Evolutionary conservation across 768 basidiomycete species (phyloP).

Genomic region (Boletus subcaerulescens): DNA sequence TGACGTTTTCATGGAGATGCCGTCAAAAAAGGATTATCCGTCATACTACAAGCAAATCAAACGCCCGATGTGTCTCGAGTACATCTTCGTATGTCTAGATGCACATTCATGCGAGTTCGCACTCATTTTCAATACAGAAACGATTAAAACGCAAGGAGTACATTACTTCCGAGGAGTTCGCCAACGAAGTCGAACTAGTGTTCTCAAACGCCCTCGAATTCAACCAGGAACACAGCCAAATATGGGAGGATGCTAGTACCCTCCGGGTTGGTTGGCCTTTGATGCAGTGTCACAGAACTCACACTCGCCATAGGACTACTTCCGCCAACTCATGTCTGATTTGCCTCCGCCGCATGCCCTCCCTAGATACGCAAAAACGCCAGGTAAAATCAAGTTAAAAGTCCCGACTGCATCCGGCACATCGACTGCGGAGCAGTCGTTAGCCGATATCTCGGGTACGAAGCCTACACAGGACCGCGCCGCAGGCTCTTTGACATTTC

Average conservation of each 20-base stretch:
- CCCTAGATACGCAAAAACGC: constrained; percentile 55
- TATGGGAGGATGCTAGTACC: constrained; percentile 74
- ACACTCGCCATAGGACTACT: constrained; percentile 53
- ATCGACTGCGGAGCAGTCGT: constrained; percentile 10
- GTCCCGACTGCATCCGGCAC: constrained; percentile 41
- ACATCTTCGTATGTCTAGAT: constrained; percentile 61
- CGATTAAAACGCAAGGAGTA: constrained; percentile 82
- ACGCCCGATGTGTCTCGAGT: constrained; percentile 74
- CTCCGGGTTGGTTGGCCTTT: constrained; percentile 51
- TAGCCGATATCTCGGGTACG: constrained; percentile 11
- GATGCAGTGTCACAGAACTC: constrained; percentile 5
- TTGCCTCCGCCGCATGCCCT: constrained; percentile 66
- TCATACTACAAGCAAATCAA: constrained; percentile 79
- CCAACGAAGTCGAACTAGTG: constrained; percentile 84
- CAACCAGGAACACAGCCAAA: constrained; percentile 80
- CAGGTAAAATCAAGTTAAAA: constrained; percentile 71
- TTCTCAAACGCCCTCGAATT: constrained; percentile 87
- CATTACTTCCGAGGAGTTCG: constrained; percentile 61
- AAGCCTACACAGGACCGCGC: constrained; percentile 18
- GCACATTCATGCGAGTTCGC: not conserved
- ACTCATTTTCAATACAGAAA: constrained; percentile 48
- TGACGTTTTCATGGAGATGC: constrained; percentile 80
- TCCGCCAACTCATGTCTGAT: constrained; percentile 74
- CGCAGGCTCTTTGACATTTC: constrained; percentile 19
- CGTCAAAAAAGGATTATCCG: constrained; percentile 75